Percentiles rank a stretch among this genome's conserved stretches.
Conservation (phyloP, 495 filamentous ascomycete genomes). For the Schizothecium vesticola region DNA sequence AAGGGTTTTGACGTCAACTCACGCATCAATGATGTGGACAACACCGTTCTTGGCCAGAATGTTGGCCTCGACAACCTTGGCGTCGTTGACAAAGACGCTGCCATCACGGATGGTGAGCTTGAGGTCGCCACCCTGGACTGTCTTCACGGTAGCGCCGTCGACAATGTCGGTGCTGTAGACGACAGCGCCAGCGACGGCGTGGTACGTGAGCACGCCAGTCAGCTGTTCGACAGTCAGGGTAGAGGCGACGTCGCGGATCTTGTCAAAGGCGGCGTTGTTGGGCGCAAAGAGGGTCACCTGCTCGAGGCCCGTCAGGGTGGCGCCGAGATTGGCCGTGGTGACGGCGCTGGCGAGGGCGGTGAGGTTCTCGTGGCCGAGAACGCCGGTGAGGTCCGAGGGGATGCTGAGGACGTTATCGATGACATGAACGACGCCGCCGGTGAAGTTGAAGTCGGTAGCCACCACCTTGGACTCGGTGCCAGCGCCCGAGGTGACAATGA, state of each 20-base stretch:
- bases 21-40: slow-evolving; percentile 59
- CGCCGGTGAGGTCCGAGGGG: slow-evolving; percentile 47
- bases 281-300: slow-evolving; percentile 62
- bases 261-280: slow-evolving; percentile 55
- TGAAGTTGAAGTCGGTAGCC: slow-evolving; percentile 51
- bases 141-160: slow-evolving; percentile 9
- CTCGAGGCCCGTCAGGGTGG: slow-evolving; percentile 33
- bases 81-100: slow-evolving; percentile 36
- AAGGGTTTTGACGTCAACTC: slow-evolving; percentile 7
- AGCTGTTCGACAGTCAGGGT: slow-evolving; percentile 45
- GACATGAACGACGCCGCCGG: slow-evolving; percentile 59
- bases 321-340: slow-evolving; percentile 37
- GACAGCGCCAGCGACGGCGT: slow-evolving; percentile 50
- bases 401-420: slow-evolving; percentile 56
- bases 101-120: slow-evolving; percentile 47
- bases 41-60: slow-evolving; percentile 63
- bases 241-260: slow-evolving; percentile 44
- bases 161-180: slow-evolving; percentile 45
- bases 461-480: slow-evolving; percentile 34
- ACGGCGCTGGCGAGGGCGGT: slow-evolving; percentile 54
- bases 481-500: slow-evolving; percentile 40
- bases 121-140: slow-evolving; percentile 43
- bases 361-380: slow-evolving; percentile 45
- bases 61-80: slow-evolving; percentile 39
- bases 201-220: slow-evolving; percentile 49